Evolutionary conservation across 2,329 filamentous ascomycete species (phyloP).

Genomic region (Aspergillus cejpii): DNA sequence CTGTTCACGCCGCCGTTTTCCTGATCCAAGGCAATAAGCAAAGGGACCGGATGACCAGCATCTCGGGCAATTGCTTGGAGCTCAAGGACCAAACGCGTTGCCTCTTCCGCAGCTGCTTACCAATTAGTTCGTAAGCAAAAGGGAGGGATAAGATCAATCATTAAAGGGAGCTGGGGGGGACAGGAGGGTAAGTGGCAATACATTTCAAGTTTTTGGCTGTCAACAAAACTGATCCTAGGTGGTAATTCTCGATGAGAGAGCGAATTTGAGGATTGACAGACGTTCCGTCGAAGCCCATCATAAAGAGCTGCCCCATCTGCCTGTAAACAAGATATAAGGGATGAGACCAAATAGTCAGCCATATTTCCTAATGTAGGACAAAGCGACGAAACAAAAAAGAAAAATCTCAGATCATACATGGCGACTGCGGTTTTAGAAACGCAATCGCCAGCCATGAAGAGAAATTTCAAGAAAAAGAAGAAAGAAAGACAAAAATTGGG

Average conservation of each 20-base stretch:
- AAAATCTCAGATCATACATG: neutral
- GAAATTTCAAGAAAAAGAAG: neutral
- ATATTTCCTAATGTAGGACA: slow-evolving; percentile 12
- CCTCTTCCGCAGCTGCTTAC: slow-evolving; percentile 73
- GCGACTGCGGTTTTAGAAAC: neutral
- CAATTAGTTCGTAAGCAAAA: slow-evolving; percentile 24
- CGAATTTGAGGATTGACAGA: slow-evolving; percentile 57
- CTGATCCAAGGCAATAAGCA: slow-evolving; percentile 88
- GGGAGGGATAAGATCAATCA: neutral
- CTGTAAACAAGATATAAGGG: slow-evolving; percentile 65
- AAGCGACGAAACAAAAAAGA: neutral
- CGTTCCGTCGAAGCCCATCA: slow-evolving; percentile 63
- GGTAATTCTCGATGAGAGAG: slow-evolving; percentile 58
- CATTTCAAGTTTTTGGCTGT: slow-evolving; percentile 62
- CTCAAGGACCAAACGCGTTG: slow-evolving; percentile 79
- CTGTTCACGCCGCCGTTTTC: slow-evolving; percentile 98
- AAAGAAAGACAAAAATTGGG: neutral
- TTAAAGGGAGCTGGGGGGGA: slow-evolving; percentile 1
- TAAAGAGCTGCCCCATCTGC: slow-evolving; percentile 54
- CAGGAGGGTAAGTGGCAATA: slow-evolving; percentile 29
- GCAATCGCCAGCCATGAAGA: neutral
- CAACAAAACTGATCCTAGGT: slow-evolving; percentile 74
- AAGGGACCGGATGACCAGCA: slow-evolving; percentile 79
- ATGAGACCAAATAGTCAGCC: slow-evolving; percentile 38
- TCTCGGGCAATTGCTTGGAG: slow-evolving; percentile 87